Conservation (phyloP, 768 basidiomycete species). For the Botryobasidium botryosum region DNA sequence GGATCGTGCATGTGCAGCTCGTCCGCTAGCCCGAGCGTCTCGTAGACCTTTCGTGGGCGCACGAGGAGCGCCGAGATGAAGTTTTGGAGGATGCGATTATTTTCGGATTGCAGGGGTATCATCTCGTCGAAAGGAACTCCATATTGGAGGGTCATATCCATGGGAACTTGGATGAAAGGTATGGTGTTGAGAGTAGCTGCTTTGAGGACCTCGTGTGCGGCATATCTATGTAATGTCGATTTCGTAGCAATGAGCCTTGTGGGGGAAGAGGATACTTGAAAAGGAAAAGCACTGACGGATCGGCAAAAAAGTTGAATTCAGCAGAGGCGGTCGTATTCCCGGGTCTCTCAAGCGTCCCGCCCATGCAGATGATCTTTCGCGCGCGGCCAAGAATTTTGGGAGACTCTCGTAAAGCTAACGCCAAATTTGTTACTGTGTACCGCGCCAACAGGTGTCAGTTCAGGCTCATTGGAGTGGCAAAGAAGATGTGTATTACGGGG, state of each 20-base stretch:
- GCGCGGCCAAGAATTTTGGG: slow-evolving; percentile 17
- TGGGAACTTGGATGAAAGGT: slow-evolving; percentile 21
- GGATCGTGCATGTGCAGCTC: slow-evolving; percentile 26
- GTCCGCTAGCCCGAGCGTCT: slow-evolving; percentile 17
- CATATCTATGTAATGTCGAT: slow-evolving; percentile 22
- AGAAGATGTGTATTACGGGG: slow-evolving; percentile 11
- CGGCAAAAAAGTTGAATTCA: slow-evolving; percentile 27
- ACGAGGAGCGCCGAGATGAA: slow-evolving; percentile 22
- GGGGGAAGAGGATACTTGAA: not conserved
- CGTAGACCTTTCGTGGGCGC: slow-evolving; percentile 22
- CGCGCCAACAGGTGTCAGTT: not conserved
- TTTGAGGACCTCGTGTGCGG: slow-evolving; percentile 19
- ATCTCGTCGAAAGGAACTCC: slow-evolving; percentile 20
- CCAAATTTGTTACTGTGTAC: slow-evolving; percentile 24
- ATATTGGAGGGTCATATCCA: slow-evolving; percentile 28
- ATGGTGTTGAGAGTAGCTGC: slow-evolving; percentile 13
- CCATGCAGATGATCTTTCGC: slow-evolving; percentile 25
- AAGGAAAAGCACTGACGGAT: slow-evolving; percentile 14
- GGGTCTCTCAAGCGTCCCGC: slow-evolving; percentile 26
- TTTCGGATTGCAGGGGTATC: slow-evolving; percentile 14
- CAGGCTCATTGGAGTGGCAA: not conserved
- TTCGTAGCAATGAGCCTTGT: not conserved
- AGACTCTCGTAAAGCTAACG: slow-evolving; percentile 19
- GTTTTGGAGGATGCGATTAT: slow-evolving; percentile 9
- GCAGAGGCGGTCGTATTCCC: slow-evolving; percentile 26